Evolutionary conservation across 495 filamentous ascomycete species (phyloP).

Genomic region (Collariella sp.): DNA sequence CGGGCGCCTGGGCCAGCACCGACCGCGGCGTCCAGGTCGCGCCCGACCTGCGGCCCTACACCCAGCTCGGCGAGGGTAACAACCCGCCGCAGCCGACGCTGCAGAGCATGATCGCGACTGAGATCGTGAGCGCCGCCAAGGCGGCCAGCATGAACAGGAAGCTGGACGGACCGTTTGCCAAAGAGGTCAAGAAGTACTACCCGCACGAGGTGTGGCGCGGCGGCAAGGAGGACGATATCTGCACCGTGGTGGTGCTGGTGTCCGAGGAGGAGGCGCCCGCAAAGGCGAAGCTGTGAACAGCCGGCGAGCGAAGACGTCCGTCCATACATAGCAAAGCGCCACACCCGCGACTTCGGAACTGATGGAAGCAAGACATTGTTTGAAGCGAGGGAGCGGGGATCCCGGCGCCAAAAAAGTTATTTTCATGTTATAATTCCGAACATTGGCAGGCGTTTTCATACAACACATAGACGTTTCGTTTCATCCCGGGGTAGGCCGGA

Average conservation of each 20-base stretch:
- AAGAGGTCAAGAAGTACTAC: constrained; percentile 78
- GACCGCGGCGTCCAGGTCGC: constrained; percentile 52
- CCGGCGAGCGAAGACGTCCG: no score
- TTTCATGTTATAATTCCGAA: neutral
- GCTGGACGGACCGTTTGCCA: constrained; percentile 86
- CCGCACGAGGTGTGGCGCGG: constrained; percentile 76
- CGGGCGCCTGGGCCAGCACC: constrained; percentile 63
- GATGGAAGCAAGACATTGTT: neutral
- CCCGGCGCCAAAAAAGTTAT: no score
- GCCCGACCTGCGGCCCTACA: constrained; percentile 45
- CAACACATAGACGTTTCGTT: neutral
- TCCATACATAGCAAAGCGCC: no score
- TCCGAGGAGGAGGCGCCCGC: constrained; percentile 41
- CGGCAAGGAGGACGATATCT: constrained; percentile 89
- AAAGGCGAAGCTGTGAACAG: constrained; percentile 32
- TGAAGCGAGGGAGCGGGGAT: neutral
- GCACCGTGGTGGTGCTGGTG: constrained; percentile 65
- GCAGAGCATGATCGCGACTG: constrained; percentile 67
- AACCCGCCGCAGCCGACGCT: constrained; percentile 37
- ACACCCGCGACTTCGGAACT: neutral
- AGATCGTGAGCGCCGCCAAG: constrained; percentile 74
- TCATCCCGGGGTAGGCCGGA: neutral
- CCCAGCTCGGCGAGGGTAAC: constrained; percentile 31
- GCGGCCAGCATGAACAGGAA: constrained; percentile 66
- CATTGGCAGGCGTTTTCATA: constrained; percentile 5